Evolutionary conservation across 352 stramenopile genomes (phyloP).

Genomic region (Phytophthora melonis): DNA sequence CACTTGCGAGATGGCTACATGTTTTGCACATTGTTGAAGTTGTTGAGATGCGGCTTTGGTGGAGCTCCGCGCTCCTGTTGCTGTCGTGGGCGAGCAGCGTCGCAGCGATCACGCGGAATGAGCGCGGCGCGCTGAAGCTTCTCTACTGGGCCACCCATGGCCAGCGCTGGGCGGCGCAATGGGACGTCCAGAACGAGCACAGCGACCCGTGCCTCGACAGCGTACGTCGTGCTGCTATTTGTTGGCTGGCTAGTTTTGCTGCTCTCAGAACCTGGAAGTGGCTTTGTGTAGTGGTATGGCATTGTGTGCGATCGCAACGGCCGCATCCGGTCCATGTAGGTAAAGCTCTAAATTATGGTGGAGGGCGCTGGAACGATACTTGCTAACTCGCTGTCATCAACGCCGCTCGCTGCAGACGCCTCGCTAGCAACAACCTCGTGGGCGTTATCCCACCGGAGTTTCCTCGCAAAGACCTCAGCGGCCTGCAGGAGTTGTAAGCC

Average conservation of each 20-base stretch:
- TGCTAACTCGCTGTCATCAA: background rate
- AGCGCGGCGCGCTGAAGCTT: conserved; percentile 70
- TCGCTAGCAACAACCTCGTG: conserved; percentile 72
- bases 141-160: conserved; percentile 74
- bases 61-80: background rate
- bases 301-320: conserved; percentile 62
- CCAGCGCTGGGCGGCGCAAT: conserved; percentile 53
- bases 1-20: conserved; percentile 19
- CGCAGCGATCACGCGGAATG: conserved; percentile 41
- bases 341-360: background rate
- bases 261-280: background rate
- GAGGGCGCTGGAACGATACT: background rate
- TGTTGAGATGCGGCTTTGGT: background rate
- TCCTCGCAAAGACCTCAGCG: conserved; percentile 52
- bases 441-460: conserved; percentile 67
- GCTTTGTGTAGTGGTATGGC: conserved; percentile 76
- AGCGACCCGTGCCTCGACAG: conserved; percentile 70
- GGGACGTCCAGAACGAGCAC: conserved; percentile 72
- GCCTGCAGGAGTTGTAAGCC: conserved; percentile 66
- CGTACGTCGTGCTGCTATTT: conserved; percentile 21
- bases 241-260: background rate
- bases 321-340: conserved; percentile 68
- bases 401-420: conserved; percentile 30
- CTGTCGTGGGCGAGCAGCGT: conserved; percentile 6
- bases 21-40: conserved; percentile 13